phyloP scores from a whole-genome alignment of 1,284 basidiomycete species.

The Boletus semigastroideus region DNA sequence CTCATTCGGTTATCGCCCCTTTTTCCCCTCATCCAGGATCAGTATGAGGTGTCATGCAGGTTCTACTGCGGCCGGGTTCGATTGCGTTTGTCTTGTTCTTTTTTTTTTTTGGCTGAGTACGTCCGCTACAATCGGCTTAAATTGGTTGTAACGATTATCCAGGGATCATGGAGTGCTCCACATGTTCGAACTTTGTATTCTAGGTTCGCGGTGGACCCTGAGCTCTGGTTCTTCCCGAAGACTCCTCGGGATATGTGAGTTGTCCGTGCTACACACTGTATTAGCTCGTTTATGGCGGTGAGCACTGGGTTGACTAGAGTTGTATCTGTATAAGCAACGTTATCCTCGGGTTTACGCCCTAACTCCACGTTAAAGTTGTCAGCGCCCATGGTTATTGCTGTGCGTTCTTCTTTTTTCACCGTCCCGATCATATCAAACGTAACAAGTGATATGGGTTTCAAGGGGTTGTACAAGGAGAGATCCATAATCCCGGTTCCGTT shows the following conservation, averaged over 20 bases:
- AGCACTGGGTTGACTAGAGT: background rate
- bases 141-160: background rate
- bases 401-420: conserved; percentile 1
- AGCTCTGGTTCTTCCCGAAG: background rate
- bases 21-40: background rate
- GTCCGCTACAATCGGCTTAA: background rate
- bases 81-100: background rate
- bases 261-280: background rate
- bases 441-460: background rate
- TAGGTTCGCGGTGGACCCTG: background rate
- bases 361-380: conserved; percentile 1
- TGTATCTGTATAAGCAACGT: background rate
- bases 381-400: background rate
- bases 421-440: background rate
- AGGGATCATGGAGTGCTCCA: no score
- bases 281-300: conserved; percentile 2
- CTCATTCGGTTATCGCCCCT: background rate
- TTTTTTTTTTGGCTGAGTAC: background rate
- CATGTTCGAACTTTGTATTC: no score
- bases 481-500: background rate
- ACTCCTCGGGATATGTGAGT: conserved; percentile 2
- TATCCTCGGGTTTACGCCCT: conserved; percentile 4
- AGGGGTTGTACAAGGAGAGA: background rate
- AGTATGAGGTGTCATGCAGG: background rate
- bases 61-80: background rate